Conservation (phyloP, 441 rosid species). For the Cnidoscolus chayamansa region DNA sequence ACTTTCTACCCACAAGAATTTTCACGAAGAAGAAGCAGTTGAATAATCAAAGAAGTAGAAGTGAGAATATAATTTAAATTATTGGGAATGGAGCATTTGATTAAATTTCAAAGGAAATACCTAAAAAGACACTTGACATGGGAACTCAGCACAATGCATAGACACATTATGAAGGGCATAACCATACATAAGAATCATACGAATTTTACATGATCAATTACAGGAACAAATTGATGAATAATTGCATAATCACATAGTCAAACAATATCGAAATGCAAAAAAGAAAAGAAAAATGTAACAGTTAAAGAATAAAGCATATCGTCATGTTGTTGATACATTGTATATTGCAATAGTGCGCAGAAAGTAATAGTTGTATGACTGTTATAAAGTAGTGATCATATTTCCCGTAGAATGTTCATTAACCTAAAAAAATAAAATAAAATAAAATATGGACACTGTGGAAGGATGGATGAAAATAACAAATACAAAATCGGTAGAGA, state of each 20-base stretch:
- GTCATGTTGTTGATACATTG: neutral
- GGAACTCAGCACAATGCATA: neutral
- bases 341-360: neutral
- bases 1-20: no score
- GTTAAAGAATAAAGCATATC: neutral
- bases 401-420: neutral
- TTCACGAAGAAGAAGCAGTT: no score
- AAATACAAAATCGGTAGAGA: neutral
- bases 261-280: neutral
- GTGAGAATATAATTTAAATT: no score
- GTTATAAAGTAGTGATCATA: neutral
- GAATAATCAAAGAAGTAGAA: no score
- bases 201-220: neutral
- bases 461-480: neutral
- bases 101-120: neutral
- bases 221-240: neutral
- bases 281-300: neutral
- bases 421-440: neutral
- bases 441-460: neutral
- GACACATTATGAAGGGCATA: neutral
- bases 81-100: no score
- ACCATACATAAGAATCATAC: neutral
- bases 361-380: neutral
- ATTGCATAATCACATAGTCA: neutral
- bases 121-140: neutral